Base-by-base conservation (phyloP, 75 land plant species). In the Ceratopteris richardii region DNA sequence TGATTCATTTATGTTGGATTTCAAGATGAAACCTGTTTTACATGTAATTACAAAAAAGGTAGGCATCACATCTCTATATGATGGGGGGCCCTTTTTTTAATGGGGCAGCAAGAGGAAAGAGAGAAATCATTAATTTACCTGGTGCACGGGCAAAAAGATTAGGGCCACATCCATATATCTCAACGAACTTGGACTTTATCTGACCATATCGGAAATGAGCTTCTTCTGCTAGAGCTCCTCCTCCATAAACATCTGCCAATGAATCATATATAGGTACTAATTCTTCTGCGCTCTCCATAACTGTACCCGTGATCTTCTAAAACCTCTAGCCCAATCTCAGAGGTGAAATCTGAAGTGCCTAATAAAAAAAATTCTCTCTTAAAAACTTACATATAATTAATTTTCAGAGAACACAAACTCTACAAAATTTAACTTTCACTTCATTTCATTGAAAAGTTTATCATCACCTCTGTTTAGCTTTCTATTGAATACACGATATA, bases 81-180 rank as follows among this genome's bases (percentile, higher is more conserved):
- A n/a, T 9, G 24, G 18, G 9, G 11, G 7, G 54, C 9, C 24
- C 24, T n/a, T 51, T 9, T 9, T 23, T 23, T 51, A 19, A 10
- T 11, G 11, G 20, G 54, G 20, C 20, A 11, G 7, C 11, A 9
- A 51, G 18, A n/a, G 23, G 11, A n/a, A 11, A 9, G 20, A 20
- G 23, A 20, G 54, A 20, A 20, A 7, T 9, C 7, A n/a, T 51
- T 10, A 23, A 10, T 51, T 23, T 9, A 88, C 98, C 98, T 68
- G 98, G 98, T 17, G 98, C 88, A 42, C 98, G 87, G 37, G 98
- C 90, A 63, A 63, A 89, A 33, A 85, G 27, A 3, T 82, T 70
- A 23, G 98, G 98, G 22, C 70, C 66, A 17, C 61, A 67, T 43
- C 96, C 87, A 60, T 78, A 93, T 11, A 85, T 40, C 11, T 83